Conservation (phyloP, 768 basidiomycete species). For the Tremella yokohamensis region DNA sequence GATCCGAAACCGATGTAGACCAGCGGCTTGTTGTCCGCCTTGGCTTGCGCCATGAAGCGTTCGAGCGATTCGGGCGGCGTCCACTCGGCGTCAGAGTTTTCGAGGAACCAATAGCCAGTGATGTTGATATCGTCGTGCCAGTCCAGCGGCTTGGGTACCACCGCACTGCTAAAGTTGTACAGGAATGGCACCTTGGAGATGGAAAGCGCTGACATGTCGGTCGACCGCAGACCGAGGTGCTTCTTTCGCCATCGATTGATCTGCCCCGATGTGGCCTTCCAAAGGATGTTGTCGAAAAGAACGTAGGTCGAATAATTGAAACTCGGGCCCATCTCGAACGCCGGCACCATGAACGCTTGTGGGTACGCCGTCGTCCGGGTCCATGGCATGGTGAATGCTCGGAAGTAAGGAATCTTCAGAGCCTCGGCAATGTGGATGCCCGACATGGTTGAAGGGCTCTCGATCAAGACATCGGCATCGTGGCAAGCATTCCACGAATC, state of each 20-base stretch:
- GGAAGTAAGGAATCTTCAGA: conserved; percentile 64
- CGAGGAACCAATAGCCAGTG: conserved; percentile 61
- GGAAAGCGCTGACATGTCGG: conserved; percentile 62
- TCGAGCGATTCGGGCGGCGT: conserved; percentile 57
- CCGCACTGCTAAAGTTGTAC: conserved; percentile 66
- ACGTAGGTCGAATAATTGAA: conserved; percentile 61
- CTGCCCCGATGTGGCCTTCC: conserved; percentile 64
- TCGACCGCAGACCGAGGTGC: conserved; percentile 56
- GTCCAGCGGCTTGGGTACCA: conserved; percentile 68
- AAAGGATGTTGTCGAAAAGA: conserved; percentile 64
- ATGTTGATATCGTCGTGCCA: conserved; percentile 60
- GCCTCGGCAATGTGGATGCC: conserved; percentile 71
- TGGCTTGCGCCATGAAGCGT: conserved; percentile 60
- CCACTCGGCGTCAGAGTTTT: conserved; percentile 63
- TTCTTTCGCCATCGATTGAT: conserved; percentile 65
- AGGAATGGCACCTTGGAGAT: conserved; percentile 62
- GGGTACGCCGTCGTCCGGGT: conserved; percentile 60
- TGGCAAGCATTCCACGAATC: conserved; percentile 65
- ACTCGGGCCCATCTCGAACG: conserved; percentile 60
- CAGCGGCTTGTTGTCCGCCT: conserved; percentile 59
- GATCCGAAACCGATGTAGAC: conserved; percentile 70
- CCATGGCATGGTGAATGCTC: conserved; percentile 52
- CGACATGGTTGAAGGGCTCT: conserved; percentile 67
- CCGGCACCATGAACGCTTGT: conserved; percentile 62
- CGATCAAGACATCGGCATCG: conserved; percentile 65